Evolutionary conservation across 345 rosid species (phyloP), one percentile per base, ranked within the genome.

Genomic region (Psidium guajava): DNA sequence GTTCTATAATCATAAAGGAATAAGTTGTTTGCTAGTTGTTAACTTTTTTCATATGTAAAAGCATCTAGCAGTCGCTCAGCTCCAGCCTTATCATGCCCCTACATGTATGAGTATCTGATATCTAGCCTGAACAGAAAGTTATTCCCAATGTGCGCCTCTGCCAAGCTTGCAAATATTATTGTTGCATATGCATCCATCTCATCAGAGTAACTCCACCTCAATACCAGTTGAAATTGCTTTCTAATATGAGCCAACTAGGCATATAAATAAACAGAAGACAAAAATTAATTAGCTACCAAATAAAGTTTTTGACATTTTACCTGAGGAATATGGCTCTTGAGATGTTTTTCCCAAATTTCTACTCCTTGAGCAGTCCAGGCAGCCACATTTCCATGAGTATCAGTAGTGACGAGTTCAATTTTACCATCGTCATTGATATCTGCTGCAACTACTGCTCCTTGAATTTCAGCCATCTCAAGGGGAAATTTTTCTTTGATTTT

Each of bases 351-450:
- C 99, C 99, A 98, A 84, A 98, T 96, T 87, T 89, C 95, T 77
- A 88, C 90, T 88, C 99, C 99, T 90, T 95, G 93, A 14, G 99
- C 91, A 88, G 97, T 96, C 99, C 98, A 98, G 50, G 99, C 99
- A 86, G 95, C 99, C 90, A 98, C 91, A 92, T 96, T 98, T 89
- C 98, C 99, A 89, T 98, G 99, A 16, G 92, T 90, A 91, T 98
- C 99, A 81, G 99, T 92, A 86, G 99, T 96, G 73, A 98, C 95
- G 47, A 98, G 94, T 89, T 98, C 99, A 86, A 96, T 91, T 90
- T 98, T 98, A 50, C 99, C 99, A 94, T 98, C 99, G 88, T 96
- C 99, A 89, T 98, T 96, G 83, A 98, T 95, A 90, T 98, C 99
- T 75, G 99, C 99, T 52, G 99, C 99, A 91, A 95, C 94, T 32